Conservation (phyloP, 2,329 filamentous ascomycete genomes). For the Hypoxylon sp. region DNA sequence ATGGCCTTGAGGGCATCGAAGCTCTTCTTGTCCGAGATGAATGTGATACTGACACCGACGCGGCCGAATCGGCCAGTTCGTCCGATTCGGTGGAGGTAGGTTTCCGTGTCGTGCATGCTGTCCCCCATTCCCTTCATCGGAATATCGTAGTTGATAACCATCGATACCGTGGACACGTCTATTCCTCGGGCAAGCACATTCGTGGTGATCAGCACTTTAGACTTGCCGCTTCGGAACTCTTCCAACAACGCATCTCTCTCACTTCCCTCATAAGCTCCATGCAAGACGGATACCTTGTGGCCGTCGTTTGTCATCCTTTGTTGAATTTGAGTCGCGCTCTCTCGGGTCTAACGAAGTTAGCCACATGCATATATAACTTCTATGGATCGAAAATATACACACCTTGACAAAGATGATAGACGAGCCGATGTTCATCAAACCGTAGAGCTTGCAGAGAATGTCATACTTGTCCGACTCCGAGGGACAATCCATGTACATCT, state of each 20-base stretch:
- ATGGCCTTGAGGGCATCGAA: slow-evolving; percentile 84
- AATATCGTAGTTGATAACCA: slow-evolving; percentile 98
- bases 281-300: slow-evolving; percentile 89
- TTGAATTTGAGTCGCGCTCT: slow-evolving; percentile 86
- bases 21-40: slow-evolving; percentile 86
- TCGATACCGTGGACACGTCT: slow-evolving; percentile 88
- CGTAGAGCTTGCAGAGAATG: slow-evolving; percentile 90
- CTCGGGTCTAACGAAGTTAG: slow-evolving; percentile 70
- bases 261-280: slow-evolving; percentile 83
- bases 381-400: too few species aligned
- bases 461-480: slow-evolving; percentile 85
- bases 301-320: slow-evolving; percentile 86
- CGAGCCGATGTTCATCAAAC: slow-evolving; percentile 93
- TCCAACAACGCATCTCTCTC: slow-evolving; percentile 87
- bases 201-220: slow-evolving; percentile 97
- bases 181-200: slow-evolving; percentile 97
- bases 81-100: slow-evolving; percentile 96
- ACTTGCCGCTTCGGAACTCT: slow-evolving; percentile 83
- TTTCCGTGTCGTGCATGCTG: slow-evolving; percentile 87
- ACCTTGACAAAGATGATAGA: slow-evolving; percentile 98
- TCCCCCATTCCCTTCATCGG: slow-evolving; percentile 80
- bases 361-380: too few species aligned
- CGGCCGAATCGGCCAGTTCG: slow-evolving; percentile 96
- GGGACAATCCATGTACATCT: slow-evolving; percentile 95
- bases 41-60: slow-evolving; percentile 94